Evolutionary conservation across 169 alveolate genomes (phyloP).

Genomic region (Perkinsus olseni): DNA sequence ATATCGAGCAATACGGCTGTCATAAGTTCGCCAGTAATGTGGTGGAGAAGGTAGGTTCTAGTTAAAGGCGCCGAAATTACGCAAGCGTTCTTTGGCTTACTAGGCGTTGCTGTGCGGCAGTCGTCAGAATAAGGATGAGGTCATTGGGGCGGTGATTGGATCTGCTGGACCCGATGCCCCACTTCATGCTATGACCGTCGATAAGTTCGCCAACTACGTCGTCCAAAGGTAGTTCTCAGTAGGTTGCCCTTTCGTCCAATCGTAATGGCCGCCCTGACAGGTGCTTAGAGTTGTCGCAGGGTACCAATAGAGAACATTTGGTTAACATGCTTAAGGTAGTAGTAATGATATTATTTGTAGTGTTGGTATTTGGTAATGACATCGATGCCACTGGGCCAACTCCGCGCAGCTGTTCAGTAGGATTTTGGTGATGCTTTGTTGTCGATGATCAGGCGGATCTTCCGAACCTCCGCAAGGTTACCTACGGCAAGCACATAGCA

Average conservation of each 20-base stretch:
- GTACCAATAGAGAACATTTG: not conserved
- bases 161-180: not conserved
- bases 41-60: not conserved
- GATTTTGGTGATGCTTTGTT: no score
- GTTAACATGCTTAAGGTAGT: not conserved
- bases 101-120: not conserved
- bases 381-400: no score
- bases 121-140: not conserved
- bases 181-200: not conserved
- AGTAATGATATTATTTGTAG: not conserved
- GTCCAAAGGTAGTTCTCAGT: not conserved
- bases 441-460: not conserved
- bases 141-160: not conserved
- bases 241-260: not conserved
- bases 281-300: not conserved
- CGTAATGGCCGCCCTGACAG: not conserved
- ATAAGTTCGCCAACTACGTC: not conserved
- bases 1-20: not conserved
- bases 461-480: not conserved
- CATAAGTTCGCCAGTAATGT: slow-evolving; percentile 12
- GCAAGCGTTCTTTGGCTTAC: not conserved
- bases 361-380: no score
- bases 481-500: not conserved
- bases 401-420: no score
- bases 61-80: not conserved